phyloP scores from a whole-genome alignment of 2,329 filamentous ascomycete genomes.

The Aspergillus japonicus region DNA sequence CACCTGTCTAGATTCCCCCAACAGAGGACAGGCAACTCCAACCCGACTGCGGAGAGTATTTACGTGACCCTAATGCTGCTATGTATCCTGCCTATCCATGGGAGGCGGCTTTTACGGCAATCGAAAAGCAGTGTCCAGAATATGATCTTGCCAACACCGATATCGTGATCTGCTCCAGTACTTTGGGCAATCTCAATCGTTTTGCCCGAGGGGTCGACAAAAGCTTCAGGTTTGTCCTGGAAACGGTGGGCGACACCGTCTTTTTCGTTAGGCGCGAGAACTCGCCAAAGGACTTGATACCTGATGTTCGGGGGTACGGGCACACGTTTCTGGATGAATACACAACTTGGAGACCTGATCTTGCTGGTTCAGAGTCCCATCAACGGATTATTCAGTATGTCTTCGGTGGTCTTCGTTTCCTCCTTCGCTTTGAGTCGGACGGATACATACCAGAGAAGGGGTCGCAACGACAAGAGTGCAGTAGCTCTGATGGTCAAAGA shows the following conservation, averaged over 20 bases:
- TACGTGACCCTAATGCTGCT: constrained; percentile 44
- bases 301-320: constrained; percentile 59
- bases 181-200: constrained; percentile 60
- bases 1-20: no score
- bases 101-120: constrained; percentile 46
- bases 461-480: no score
- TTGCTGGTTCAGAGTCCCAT: constrained; percentile 58
- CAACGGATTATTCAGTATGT: constrained; percentile 61
- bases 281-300: constrained; percentile 53
- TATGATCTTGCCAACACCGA: constrained; percentile 48
- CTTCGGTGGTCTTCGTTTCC: constrained; percentile 53
- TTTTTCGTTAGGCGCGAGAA: constrained; percentile 65
- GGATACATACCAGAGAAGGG: constrained; percentile 48
- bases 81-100: constrained; percentile 40
- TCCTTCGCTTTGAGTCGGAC: constrained; percentile 60
- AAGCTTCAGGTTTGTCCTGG: constrained; percentile 60
- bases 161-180: constrained; percentile 61
- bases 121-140: constrained; percentile 36
- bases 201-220: constrained; percentile 50
- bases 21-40: constrained; percentile 11
- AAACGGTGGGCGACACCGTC: constrained; percentile 56
- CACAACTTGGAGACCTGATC: constrained; percentile 57
- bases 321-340: constrained; percentile 67
- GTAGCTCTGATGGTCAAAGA: background rate
- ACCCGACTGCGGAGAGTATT: constrained; percentile 46